phyloP scores from a whole-genome alignment of 805 yeast genomes.

The Yamadazyma akitaensis region DNA sequence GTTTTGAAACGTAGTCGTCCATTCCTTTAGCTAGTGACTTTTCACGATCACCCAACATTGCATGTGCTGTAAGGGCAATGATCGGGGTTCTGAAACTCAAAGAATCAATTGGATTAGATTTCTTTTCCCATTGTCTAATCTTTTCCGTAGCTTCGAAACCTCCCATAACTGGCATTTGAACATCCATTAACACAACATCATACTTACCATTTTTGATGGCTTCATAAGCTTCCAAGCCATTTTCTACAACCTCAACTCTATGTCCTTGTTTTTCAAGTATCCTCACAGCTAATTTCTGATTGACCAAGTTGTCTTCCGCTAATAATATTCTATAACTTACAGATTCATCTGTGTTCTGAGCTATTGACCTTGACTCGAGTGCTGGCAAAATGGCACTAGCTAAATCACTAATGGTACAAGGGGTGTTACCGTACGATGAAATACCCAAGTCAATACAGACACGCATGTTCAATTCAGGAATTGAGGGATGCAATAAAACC shows the following conservation, averaged over 20 bases:
- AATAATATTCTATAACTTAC: slow-evolving; percentile 68
- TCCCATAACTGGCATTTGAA: slow-evolving; percentile 95
- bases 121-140: slow-evolving; percentile 85
- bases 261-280: slow-evolving; percentile 86
- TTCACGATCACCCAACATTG: slow-evolving; percentile 91
- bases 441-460: slow-evolving; percentile 83
- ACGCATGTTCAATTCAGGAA: slow-evolving; percentile 75
- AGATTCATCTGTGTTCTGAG: slow-evolving; percentile 76
- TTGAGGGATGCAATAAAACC: slow-evolving; percentile 70
- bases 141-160: slow-evolving; percentile 89
- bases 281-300: slow-evolving; percentile 82
- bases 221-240: slow-evolving; percentile 78
- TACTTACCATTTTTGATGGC: slow-evolving; percentile 65
- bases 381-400: slow-evolving; percentile 86
- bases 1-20: slow-evolving; percentile 90
- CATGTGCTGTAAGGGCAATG: slow-evolving; percentile 88
- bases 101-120: slow-evolving; percentile 66
- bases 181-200: slow-evolving; percentile 88
- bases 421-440: slow-evolving; percentile 84
- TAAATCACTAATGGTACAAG: slow-evolving; percentile 76
- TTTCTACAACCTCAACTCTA: slow-evolving; percentile 78
- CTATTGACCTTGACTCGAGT: slow-evolving; percentile 74
- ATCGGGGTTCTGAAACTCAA: slow-evolving; percentile 78
- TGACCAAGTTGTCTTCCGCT: slow-evolving; percentile 85
- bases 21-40: slow-evolving; percentile 82